A percentile compares a stretch with the other conserved stretches of the same genome.
These are phyloP conservation scores for grape (Vitis vinifera) DNA, from an alignment of 164 flowering plant species.

Conservation along the genomic window ASM3070453v1 NC_081823.1:14972001-14972500, in stretches of 20 bases:
- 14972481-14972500: constrained; percentile 95
- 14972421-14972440: constrained; percentile 95
- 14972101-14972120: not conserved
- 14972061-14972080: too few species aligned
- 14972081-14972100: not conserved
- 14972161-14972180: not conserved
- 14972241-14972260: not conserved
- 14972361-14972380: constrained; percentile 80
- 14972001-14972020: too few species aligned
- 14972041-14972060: too few species aligned
- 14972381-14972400: constrained; percentile 91
- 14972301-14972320: constrained; percentile 70
- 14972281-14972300: not conserved
- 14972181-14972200: not conserved
- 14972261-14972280: not conserved
- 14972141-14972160: not conserved
- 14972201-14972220: not conserved
- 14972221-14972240: not conserved
- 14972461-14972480: constrained; percentile 95
- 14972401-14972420: constrained; percentile 90
- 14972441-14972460: constrained; percentile 92
- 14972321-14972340: constrained; percentile 93
- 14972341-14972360: constrained; percentile 93
- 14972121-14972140: not conserved
- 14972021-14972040: too few species aligned